Conservation (phyloP, 148 eudicot species). For the Polygonum maritimum region DNA sequence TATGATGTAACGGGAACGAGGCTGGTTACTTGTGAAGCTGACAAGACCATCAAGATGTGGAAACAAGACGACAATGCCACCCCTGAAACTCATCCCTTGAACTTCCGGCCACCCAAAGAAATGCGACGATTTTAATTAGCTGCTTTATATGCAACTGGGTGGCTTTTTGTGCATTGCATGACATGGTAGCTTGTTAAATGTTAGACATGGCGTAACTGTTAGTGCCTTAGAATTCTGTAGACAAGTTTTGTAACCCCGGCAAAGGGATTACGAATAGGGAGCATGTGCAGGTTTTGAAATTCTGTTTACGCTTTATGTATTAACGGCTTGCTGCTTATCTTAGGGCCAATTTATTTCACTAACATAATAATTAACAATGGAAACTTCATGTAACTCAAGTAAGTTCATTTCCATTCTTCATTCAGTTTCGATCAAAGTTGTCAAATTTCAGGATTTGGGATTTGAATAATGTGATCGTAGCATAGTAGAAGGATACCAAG, state of each 20-base stretch:
- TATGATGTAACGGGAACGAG: conserved; percentile 80
- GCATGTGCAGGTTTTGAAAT: too few relatives aligned
- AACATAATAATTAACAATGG: too few relatives aligned
- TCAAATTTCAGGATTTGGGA: background rate
- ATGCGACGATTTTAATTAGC: conserved; percentile 55
- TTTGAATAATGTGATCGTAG: too few relatives aligned
- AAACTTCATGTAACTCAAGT: too few relatives aligned
- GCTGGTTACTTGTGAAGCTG: conserved; percentile 95
- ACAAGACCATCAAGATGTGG: conserved; percentile 99
- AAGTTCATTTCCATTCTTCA: too few relatives aligned
- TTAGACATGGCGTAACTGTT: background rate
- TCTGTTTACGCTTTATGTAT: too few relatives aligned
- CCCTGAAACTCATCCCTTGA: conserved; percentile 84
- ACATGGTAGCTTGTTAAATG: too few relatives aligned
- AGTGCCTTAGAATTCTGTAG: background rate
- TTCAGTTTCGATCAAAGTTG: too few relatives aligned
- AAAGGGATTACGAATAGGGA: too few relatives aligned
- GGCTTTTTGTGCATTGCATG: background rate
- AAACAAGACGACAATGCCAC: conserved; percentile 91
- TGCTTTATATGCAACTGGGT: background rate
- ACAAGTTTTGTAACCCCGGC: background rate
- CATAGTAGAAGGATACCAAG: background rate
- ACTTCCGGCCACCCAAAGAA: conserved; percentile 93
- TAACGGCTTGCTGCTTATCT: background rate
- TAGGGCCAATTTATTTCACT: background rate